phyloP scores from a whole-genome alignment of 805 yeast species.

The Sugiyamaella floridensis region DNA sequence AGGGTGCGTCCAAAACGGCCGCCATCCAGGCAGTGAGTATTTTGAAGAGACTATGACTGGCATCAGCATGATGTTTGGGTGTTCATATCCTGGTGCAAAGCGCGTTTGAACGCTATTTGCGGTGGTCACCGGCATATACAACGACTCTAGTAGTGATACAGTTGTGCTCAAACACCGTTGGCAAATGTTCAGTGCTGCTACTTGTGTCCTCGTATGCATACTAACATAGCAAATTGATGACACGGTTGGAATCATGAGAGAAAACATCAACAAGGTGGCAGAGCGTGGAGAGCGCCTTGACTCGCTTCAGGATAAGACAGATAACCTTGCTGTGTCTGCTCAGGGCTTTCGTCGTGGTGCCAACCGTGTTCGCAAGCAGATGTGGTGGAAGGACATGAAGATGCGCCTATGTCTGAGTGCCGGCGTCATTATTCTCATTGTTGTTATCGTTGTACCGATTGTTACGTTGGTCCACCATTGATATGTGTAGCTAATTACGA shows the following conservation, averaged over 20 bases:
- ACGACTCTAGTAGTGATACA: too few species aligned
- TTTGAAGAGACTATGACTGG: not conserved
- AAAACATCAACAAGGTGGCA: slow-evolving; percentile 90
- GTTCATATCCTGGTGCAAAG: too few species aligned
- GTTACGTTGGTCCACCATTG: slow-evolving; percentile 42
- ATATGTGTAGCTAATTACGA: not conserved
- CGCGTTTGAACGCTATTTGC: too few species aligned
- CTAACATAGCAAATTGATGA: slow-evolving; percentile 69
- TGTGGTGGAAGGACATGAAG: slow-evolving; percentile 99
- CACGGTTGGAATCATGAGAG: slow-evolving; percentile 96
- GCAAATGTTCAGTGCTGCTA: too few species aligned
- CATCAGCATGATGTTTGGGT: too few species aligned
- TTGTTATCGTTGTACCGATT: slow-evolving; percentile 88
- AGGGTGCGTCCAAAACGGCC: slow-evolving; percentile 57
- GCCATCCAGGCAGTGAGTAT: slow-evolving; percentile 71
- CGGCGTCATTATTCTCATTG: slow-evolving; percentile 65
- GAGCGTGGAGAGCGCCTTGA: slow-evolving; percentile 93
- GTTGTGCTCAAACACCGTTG: too few species aligned
- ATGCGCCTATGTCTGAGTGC: slow-evolving; percentile 86
- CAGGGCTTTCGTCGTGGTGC: slow-evolving; percentile 96
- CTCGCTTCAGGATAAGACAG: slow-evolving; percentile 87
- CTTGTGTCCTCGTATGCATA: slow-evolving; percentile 26
- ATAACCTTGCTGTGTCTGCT: slow-evolving; percentile 84
- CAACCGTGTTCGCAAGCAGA: slow-evolving; percentile 92
- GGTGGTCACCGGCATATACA: too few species aligned